Percentiles rank a stretch among this genome's conserved stretches.
These are phyloP conservation scores for Paradendryphiella salina DNA, from an alignment of 2,329 filamentous ascomycete genomes.

Conservation along the genomic window DNA sequence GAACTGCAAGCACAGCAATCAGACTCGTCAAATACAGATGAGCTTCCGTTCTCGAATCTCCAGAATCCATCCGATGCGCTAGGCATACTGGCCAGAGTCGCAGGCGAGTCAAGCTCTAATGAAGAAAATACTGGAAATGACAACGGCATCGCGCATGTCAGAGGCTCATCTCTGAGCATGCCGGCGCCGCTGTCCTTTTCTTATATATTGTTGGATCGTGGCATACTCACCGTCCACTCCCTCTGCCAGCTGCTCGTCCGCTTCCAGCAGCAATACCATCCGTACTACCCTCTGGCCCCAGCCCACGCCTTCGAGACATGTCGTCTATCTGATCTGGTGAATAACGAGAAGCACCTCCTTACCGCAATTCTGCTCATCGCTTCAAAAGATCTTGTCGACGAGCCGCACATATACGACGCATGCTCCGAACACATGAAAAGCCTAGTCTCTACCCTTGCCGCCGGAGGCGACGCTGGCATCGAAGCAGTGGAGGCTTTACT, in stretches of 20 bases:
- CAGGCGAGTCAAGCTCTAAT: slow-evolving; percentile 44
- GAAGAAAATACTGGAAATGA: slow-evolving; percentile 22
- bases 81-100: slow-evolving; percentile 54
- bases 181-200: slow-evolving; percentile 45
- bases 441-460: slow-evolving; percentile 67
- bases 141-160: slow-evolving; percentile 11
- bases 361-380: slow-evolving; percentile 72
- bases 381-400: slow-evolving; percentile 69
- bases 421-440: slow-evolving; percentile 72
- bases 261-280: slow-evolving; percentile 68
- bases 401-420: slow-evolving; percentile 65
- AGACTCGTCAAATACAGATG: slow-evolving; percentile 39
- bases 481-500: slow-evolving; percentile 72
- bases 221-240: slow-evolving; percentile 50
- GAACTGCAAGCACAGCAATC: slow-evolving; percentile 35
- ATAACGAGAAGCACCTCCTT: slow-evolving; percentile 66
- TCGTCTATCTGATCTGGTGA: slow-evolving; percentile 59
- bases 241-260: slow-evolving; percentile 59
- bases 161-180: slow-evolving; percentile 23
- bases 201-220: slow-evolving; percentile 50
- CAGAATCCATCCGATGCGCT: slow-evolving; percentile 56
- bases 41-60: slow-evolving; percentile 48
- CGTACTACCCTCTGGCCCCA: slow-evolving; percentile 70
- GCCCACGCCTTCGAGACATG: slow-evolving; percentile 60
- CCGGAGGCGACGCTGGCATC: slow-evolving; percentile 67